Base-by-base conservation (phyloP, 2,329 filamentous ascomycete species). In the Aspergillus piperis region DNA sequence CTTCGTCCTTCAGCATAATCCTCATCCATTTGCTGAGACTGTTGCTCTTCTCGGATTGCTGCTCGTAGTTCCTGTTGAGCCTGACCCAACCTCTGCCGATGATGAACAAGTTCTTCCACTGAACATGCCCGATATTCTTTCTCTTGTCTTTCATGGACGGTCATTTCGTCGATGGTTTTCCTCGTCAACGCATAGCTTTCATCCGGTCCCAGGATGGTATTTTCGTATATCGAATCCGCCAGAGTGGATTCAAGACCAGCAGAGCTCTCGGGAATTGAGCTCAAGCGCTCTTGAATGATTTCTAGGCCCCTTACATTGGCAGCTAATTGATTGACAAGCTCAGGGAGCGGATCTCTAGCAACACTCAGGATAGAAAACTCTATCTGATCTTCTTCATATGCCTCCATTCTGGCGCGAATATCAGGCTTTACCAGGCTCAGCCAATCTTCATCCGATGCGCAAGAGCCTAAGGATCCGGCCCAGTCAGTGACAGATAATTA, bases 301-400 rank as follows among this genome's bases (percentile, higher is more conserved):
- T 75, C 68, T 17, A 84, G 62, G n/a, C 72, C 72, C 62, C 77
- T 80, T 51, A 84, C 73, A 51, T 83, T 84, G 17, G 71, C 59
- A 3, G 76, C 73, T 61, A 84, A 60, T 71, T 80, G 65, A 17
- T 72, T 65, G 27, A 78, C 71, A 10, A 87, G 77, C 3, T 76
- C 72, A 11, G 77, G 68, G 1, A 90, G 74, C 0, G 90, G 88
- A 59, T 88, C 89, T 59, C 85, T 84, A 63, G 89, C 89, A 2
- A 96, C 78, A 23, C 91, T 88, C 52, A 96, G 81, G 39, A 96
- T 84, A 64, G 86, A 92, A 77, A 92, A 96, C n/a, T 88, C 84
- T 30, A 91, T 83, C 55, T 86, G 82, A 10, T 82, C 85, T 36
- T 86, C 86, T 63, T 86, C 84, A 64, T 89, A 87, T 62, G 86